Base-by-base conservation (phyloP, 495 filamentous ascomycete species). In the Parachaetomium inaequale region DNA sequence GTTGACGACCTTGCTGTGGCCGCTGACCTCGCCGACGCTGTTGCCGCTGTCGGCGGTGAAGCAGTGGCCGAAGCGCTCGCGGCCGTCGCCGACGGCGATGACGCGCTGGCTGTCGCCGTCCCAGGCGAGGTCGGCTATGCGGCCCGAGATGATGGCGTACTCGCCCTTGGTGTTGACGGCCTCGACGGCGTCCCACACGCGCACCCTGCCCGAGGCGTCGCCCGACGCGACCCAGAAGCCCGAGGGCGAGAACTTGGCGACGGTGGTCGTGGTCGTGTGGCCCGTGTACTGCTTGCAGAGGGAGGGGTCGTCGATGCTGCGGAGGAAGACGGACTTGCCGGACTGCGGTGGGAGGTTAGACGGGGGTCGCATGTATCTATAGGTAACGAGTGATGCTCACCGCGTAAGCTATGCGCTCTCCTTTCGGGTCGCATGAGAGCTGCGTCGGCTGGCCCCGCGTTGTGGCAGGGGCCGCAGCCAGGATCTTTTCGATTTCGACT, bases 211-310 rank as follows among this genome's bases (percentile, higher is more conserved):
- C 2, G 86, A 84, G 2, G 86, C 82, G 78, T 98, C 94, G 59
- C 93, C 94, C 62, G 89, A 93, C n/a, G 95, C 94, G 62, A 98
- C 84, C 65, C 93, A 97, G 80, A 89, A 98, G 43, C 95, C 94
- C 11, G 90, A 96, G 2, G 94, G 94, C 5, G 95, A 87, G 78
- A 98, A 97, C 43, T 90, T 90, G 46, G 95, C 94, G 62, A 98
- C 92, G 7, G 91, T 96, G 0, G 92, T 93, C 55, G 85, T 83
- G 34, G 88, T 79, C 28, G 91, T 96, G 77, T 98, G 94, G 66
- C 86, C 84, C 25, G 88, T 93, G 77, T 98, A 98, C 75, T 98
- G 92, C 64, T 87, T 89, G 73, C 85, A 84, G 47, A 85, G 68
- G 54, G 89, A 81, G 52, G 95, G 93, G 74, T 96, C 78, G 74